These are phyloP conservation scores for Inonotus hispidus DNA, from an alignment of 1,284 basidiomycete genomes.

Conservation along the genomic window DNA sequence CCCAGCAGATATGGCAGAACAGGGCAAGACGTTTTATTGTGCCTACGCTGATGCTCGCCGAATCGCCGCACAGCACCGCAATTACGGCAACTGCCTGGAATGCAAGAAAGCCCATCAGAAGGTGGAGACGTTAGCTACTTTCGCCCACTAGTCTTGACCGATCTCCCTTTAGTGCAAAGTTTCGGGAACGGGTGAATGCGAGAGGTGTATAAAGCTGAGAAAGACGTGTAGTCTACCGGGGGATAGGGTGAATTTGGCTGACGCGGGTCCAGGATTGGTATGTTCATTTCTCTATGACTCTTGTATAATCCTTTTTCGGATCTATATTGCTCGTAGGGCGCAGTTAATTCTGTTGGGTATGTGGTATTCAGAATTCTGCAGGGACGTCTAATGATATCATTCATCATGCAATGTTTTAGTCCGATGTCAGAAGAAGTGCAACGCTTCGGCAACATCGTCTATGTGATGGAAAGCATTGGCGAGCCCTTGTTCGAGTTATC, in stretches of 20 bases:
- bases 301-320: background rate
- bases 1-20: too few species aligned
- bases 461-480: background rate
- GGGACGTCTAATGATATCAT: background rate
- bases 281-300: background rate
- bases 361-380: too few species aligned
- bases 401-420: background rate
- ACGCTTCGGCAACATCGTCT: background rate
- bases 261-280: background rate
- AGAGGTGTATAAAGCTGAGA: background rate
- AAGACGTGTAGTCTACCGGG: background rate
- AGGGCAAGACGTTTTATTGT: background rate
- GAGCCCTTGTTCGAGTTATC: background rate
- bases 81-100: conserved; percentile 1
- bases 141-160: background rate
- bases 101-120: conserved; percentile 8
- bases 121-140: background rate
- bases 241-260: background rate
- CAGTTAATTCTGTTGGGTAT: background rate
- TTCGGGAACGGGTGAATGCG: background rate
- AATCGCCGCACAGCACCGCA: background rate
- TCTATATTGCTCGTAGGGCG: background rate
- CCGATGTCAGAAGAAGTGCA: background rate
- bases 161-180: background rate
- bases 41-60: background rate